Base-by-base conservation (phyloP, 1,284 basidiomycete species). In the Rhodotorula sp. region DNA sequence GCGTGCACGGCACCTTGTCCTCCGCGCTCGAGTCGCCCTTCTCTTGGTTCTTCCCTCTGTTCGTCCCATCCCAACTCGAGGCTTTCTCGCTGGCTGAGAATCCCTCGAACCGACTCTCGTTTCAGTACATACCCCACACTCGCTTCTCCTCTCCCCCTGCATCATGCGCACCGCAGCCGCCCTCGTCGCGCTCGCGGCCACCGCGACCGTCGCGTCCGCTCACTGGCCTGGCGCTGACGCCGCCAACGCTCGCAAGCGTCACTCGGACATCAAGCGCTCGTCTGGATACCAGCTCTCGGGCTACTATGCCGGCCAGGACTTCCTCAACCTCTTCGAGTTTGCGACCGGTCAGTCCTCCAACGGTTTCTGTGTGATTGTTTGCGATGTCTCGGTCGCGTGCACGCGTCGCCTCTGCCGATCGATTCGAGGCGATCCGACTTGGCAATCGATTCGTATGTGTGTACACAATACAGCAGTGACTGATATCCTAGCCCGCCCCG, bases 261-360 rank as follows among this genome's bases (percentile, higher is more conserved):
- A 55, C 54, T 26, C 54, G 26, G 54, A 60, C 18, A 34, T 34
- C 49, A 68, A 68, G 62, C 67, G 67, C 43, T 43, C 50, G 15
- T 47, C 48, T 0, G 49, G 43, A 28, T 68, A 68, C 62, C 21
- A 38, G 19, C 62, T 68, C 52, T 60, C 62, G 15, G 54, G 49
- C n/a, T 31, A 68, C 58, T 54, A 52, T 26, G 45, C 58, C 31
- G 67, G 67, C 12, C 43, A 64, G 23, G 58, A 55, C 52, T 64
- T 68, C 52, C 60, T 68, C 62, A 62, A 68, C 56, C 50, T 60
- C 43, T 68, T 68, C 50, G 31, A 64, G 23, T 68, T 61, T 10
- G 67, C 45, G 45, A 60, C 59, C 16, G 45, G 43, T 59, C 38
- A n/a, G 58, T 26, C 12, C 14, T 12, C 12, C 58, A 8, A 14